Conservation (phyloP, 768 basidiomycete genomes). For the Leccinum uliginosum region DNA sequence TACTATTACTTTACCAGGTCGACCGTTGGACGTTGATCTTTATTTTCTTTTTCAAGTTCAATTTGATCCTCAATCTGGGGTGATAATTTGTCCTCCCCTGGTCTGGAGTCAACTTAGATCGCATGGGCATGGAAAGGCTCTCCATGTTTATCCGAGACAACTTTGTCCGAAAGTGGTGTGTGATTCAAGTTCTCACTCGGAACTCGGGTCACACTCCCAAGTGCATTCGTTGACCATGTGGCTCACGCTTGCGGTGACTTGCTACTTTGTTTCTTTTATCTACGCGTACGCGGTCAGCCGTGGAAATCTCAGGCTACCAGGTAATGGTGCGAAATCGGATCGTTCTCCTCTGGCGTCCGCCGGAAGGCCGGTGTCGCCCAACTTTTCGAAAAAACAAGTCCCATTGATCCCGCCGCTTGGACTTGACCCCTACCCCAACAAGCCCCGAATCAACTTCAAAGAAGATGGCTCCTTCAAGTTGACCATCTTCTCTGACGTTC, state of each 20-base stretch:
- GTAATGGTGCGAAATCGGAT: neutral
- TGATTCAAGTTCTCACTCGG: too few species aligned
- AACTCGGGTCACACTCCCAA: too few species aligned
- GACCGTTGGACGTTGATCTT: too few species aligned
- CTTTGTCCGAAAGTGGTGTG: neutral
- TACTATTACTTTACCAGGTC: too few species aligned
- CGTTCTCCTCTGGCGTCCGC: neutral
- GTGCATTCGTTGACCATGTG: constrained; percentile 1
- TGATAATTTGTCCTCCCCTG: too few species aligned
- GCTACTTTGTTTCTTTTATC: constrained; percentile 3
- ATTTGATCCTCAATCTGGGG: neutral
- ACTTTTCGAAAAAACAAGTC: neutral
- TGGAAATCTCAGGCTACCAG: neutral
- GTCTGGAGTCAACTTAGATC: neutral
- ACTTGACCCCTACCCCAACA: constrained; percentile 41
- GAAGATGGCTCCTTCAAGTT: constrained; percentile 64
- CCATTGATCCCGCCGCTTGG: neutral
- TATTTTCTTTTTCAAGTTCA: neutral
- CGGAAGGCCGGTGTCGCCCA: neutral
- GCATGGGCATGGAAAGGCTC: too few species aligned
- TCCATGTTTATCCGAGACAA: neutral
- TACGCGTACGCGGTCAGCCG: constrained; percentile 15
- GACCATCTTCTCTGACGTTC: constrained; percentile 70
- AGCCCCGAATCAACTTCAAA: constrained; percentile 53
- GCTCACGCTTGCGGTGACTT: neutral